Base-by-base conservation (phyloP, 768 basidiomycete species). In the Leccinum uliginosum region DNA sequence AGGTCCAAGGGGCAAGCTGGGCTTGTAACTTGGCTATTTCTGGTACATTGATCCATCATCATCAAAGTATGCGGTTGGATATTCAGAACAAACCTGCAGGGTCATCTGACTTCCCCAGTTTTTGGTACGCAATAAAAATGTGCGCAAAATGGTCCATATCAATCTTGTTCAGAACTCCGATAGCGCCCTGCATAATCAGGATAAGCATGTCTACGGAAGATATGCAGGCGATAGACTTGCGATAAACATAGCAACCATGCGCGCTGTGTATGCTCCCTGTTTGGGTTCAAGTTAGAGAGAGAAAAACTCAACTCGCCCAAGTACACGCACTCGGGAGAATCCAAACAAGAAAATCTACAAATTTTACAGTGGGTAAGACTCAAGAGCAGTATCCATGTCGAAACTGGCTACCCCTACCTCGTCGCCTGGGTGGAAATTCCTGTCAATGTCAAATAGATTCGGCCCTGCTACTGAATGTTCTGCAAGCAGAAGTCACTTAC, bases 191-290 rank as follows among this genome's bases (percentile, higher is more conserved):
- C 26, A 53, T 34, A 19, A 38, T 46, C 10, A 51, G 23, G 0
- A 35, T 62, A 29, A 67, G 49, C 9, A 34, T 32, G 7, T 15
- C 8, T 15, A 5, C n/a, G 15, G 23, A 50, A 15, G 34, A 49
- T 12, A 26, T 4, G 4, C 15, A 17, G 8, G 15, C 19, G 30
- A 21, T 54, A 58, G 54, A 52, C 51, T 45, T 47, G 14, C 54
- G 52, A 57, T 84, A 63, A 89, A 80, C 75, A 79, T 79, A 8
- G 85, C 86, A 9, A 87, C 77, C 85, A 87, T 88, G 30, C 88
- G 78, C 6, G 80, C 88, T 0, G 88, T 89, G 66, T 89, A 90
- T 59, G 86, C 88, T 6, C 87, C 88, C 86, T 87, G 55, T 34
- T 46, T 11, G 19, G 24, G 6, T 26, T 26, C 24, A 26, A 26